These are phyloP conservation scores for Aspergillus viridinutans DNA, from an alignment of 2,329 filamentous ascomycete genomes.

Conservation along the genomic window DNA sequence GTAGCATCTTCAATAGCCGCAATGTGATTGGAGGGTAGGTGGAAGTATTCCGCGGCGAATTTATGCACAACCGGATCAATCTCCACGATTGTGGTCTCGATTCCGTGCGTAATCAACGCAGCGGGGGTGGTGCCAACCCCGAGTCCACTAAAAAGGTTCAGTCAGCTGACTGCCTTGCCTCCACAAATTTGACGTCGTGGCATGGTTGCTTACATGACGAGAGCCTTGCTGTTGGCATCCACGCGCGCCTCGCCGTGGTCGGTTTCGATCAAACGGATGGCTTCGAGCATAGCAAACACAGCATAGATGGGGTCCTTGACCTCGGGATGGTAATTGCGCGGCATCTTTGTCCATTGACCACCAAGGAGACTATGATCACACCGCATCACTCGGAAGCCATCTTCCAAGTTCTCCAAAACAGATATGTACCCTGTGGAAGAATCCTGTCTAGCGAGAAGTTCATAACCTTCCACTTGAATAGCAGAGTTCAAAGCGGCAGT, in stretches of 20 bases:
- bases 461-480: conserved; percentile 63
- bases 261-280: conserved; percentile 72
- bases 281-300: conserved; percentile 94
- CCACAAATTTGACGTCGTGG: not conserved
- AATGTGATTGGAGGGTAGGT: conserved; percentile 70
- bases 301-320: conserved; percentile 86
- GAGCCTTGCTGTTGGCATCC: conserved; percentile 68
- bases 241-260: conserved; percentile 35
- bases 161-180: not conserved
- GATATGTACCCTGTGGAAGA: conserved; percentile 90
- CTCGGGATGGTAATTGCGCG: conserved; percentile 47
- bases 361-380: conserved; percentile 94
- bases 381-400: conserved; percentile 74
- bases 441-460: conserved; percentile 74
- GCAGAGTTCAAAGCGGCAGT: conserved; percentile 62
- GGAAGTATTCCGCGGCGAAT: conserved; percentile 79
- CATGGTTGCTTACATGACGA: conserved; percentile 67
- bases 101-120: conserved; percentile 79
- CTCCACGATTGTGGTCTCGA: conserved; percentile 90
- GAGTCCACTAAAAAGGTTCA: conserved; percentile 59
- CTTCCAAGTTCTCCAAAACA: conserved; percentile 69
- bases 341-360: conserved; percentile 72
- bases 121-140: conserved; percentile 89
- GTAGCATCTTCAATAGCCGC: conserved; percentile 80
- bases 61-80: conserved; percentile 86